Percentiles rank a stretch among this genome's conserved stretches.
These are phyloP conservation scores for Diaporthe citri DNA, from an alignment of 2,329 filamentous ascomycete genomes.

Conservation along the genomic window DNA sequence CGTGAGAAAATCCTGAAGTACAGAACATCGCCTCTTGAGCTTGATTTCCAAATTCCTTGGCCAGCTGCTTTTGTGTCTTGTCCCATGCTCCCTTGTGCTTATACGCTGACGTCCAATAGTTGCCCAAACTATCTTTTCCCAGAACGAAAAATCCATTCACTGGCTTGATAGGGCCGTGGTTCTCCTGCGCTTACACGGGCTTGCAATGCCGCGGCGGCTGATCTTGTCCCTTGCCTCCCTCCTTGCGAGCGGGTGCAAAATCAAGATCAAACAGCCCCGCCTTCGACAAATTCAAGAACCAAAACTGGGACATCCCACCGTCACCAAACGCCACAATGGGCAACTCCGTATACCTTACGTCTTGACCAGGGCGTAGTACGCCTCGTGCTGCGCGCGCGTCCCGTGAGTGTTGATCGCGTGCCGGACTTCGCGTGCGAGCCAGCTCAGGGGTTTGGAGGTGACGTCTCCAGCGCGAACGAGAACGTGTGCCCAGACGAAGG, in stretches of 20 bases:
- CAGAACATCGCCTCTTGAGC: not conserved
- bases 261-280: conserved; percentile 47
- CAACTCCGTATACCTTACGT: conserved; percentile 40
- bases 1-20: too few relatives aligned
- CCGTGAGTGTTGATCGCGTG: conserved; percentile 48
- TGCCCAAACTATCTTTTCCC: conserved; percentile 2
- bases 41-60: not conserved
- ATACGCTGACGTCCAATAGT: conserved; percentile 21
- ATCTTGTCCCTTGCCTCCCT: not conserved
- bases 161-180: not conserved
- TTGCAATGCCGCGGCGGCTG: not conserved
- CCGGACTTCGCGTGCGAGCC: conserved; percentile 46
- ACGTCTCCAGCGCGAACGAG: conserved; percentile 7
- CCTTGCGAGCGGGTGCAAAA: conserved; percentile 44
- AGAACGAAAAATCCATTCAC: conserved; percentile 15
- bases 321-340: conserved; percentile 49
- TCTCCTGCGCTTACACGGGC: not conserved
- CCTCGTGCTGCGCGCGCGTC: conserved; percentile 51
- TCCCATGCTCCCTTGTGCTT: conserved; percentile 17
- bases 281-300: conserved; percentile 50
- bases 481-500: conserved; percentile 11
- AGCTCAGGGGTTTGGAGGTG: conserved; percentile 46
- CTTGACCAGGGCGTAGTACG: conserved; percentile 47
- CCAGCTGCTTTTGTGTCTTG: conserved; percentile 15
- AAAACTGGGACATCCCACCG: conserved; percentile 48